Base-by-base conservation (phyloP, 306 rosid species). In the Corylus heterophylla region DNA sequence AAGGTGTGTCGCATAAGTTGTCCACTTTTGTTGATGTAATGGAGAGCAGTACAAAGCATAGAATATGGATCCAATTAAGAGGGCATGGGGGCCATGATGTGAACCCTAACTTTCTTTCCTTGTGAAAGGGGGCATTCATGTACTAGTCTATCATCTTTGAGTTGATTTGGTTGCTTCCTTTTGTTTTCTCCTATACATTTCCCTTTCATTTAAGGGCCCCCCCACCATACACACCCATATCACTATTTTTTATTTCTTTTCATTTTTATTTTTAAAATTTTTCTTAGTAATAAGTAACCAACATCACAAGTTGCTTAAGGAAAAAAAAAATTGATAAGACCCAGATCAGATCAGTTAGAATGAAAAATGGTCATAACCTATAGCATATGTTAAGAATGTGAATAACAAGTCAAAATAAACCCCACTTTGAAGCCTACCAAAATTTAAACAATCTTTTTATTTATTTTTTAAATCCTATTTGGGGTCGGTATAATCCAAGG, bases 41-140 rank as follows among this genome's bases (percentile, higher is more conserved):
- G 86, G 87, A 31, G 35, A 31, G 84, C 68, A 80, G 85, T 83
- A 86, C 82, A 88, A 75, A 39, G 90, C 89, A 83, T 86, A 86
- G 78, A 91, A 86, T 90, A 90, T 87, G 87, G 86, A 90, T 87
- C 81, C 52, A 80, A 80, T 78, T 84, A 79, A 86, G 79, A 72
- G 71, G 85, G 44, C 71, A 81, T 71, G 85, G 83, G 88, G 87
- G 85, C 88, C 44, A 87, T 86, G 86, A 82, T 85, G 80, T 76
- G 59, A 47, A 87, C 88, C 92, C 95, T 39, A 89, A 88, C 87
- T 92, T 86, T 89, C 89, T 82, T 90, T 78, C 83, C 94, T 90
- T 79, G 90, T 79, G 89, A 85, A 89, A 90, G 83, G 85, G 90
- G 86, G 82, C 90, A 87, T 90, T 88, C 85, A 86, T 90, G 83